Conservation (phyloP, 2,329 filamentous ascomycete genomes). For the Penicillium nordicum region DNA sequence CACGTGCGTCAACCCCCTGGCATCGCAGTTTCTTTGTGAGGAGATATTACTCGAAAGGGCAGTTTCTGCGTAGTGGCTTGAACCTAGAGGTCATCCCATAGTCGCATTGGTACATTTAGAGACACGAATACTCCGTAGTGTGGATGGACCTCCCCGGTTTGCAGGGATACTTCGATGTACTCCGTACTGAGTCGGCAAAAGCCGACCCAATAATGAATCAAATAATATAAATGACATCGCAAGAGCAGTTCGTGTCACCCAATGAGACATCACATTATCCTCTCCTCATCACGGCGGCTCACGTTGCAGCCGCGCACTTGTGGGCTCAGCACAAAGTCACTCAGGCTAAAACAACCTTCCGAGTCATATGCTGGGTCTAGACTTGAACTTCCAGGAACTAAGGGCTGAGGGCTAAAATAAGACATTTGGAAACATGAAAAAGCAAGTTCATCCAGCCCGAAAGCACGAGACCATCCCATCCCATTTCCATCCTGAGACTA, state of each 20-base stretch:
- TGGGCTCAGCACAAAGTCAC: not conserved
- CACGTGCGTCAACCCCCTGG: slow-evolving; percentile 6
- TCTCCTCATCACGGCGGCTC: slow-evolving; percentile 8
- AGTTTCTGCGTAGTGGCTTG: not conserved
- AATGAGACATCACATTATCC: slow-evolving; percentile 2
- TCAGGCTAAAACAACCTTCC: not conserved
- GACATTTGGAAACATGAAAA: not conserved
- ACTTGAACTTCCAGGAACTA: not conserved
- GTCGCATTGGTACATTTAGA: not conserved
- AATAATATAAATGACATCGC: not conserved
- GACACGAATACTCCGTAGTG: not conserved
- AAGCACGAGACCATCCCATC: not conserved
- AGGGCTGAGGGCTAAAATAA: not conserved
- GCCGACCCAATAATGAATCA: not conserved
- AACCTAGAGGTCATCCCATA: not conserved
- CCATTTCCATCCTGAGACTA: not conserved
- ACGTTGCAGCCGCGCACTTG: not conserved
- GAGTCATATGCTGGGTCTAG: not conserved
- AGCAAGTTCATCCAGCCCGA: not conserved
- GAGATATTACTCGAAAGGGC: not conserved
- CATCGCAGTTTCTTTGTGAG: not conserved
- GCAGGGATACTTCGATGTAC: not conserved
- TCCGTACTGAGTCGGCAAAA: not conserved
- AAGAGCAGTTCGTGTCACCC: not conserved
- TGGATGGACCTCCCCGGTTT: not conserved